Percentiles rank a stretch among this genome's conserved stretches.
Conservation (phyloP, 805 yeast genomes). For the Wickerhamomyces mucosus region DNA sequence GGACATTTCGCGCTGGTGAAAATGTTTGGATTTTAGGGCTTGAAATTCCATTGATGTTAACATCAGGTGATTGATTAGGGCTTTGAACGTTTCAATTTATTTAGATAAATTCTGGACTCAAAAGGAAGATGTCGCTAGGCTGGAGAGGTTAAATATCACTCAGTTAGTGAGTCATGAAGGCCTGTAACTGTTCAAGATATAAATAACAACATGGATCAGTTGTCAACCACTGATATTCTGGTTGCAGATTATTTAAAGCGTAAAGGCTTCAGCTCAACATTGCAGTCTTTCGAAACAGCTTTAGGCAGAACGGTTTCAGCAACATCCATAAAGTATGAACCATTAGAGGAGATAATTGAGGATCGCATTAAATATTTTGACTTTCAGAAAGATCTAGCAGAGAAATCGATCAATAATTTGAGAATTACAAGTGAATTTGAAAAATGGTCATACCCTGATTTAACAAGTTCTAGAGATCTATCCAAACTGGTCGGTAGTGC, state of each 20-base stretch:
- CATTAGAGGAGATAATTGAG: constrained; percentile 28
- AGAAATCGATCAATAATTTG: constrained; percentile 2
- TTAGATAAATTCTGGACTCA: too few relatives aligned
- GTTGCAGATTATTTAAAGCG: constrained; percentile 51
- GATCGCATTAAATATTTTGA: constrained; percentile 27
- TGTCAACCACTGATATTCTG: constrained; percentile 23
- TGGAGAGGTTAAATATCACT: too few relatives aligned
- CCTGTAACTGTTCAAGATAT: too few relatives aligned
- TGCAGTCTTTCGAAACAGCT: constrained; percentile 35
- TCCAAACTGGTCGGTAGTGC: constrained; percentile 2
- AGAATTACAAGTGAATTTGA: constrained; percentile 2
- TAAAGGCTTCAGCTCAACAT: constrained; percentile 37
- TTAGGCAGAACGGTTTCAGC: constrained; percentile 3
- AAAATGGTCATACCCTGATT: constrained; percentile 3
- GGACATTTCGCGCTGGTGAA: too few relatives aligned
- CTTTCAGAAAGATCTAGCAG: constrained; percentile 4
- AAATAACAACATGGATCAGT: neutral
- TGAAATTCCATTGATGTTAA: too few relatives aligned
- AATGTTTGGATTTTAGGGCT: too few relatives aligned
- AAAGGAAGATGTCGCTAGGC: too few relatives aligned
- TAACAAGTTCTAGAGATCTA: too few relatives aligned
- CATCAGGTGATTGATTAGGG: too few relatives aligned
- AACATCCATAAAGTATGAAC: constrained; percentile 19
- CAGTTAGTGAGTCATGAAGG: too few relatives aligned
- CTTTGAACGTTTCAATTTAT: too few relatives aligned